Evolutionary conservation across 2,329 filamentous ascomycete genomes (phyloP).

Genomic region (Scedosporium aurantiacum): DNA sequence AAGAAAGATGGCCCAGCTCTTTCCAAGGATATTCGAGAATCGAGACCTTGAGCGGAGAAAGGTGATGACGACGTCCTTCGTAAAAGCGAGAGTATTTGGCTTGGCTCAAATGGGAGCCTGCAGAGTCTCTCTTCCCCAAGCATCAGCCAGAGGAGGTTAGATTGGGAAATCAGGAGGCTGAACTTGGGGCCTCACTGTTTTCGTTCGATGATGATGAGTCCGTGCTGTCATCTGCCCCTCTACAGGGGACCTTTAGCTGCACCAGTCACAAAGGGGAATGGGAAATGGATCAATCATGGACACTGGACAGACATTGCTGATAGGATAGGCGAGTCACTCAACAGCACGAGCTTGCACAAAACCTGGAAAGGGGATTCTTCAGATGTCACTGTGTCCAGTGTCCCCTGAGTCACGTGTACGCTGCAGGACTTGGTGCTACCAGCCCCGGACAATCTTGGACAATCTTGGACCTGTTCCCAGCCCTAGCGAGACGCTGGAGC

Average conservation of each 20-base stretch:
- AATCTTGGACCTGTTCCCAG: too few relatives aligned
- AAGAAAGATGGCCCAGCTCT: not conserved
- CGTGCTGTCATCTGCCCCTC: not conserved
- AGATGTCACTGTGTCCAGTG: not conserved
- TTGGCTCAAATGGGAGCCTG: not conserved
- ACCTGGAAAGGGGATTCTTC: not conserved
- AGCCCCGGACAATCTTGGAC: too few relatives aligned
- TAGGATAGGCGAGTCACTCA: not conserved
- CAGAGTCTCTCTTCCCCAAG: not conserved
- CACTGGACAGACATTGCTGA: not conserved
- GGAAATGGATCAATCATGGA: not conserved
- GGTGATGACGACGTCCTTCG: not conserved
- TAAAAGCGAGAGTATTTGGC: not conserved
- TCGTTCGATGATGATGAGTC: not conserved
- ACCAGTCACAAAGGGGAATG: not conserved
- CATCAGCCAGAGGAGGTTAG: not conserved
- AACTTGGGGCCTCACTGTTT: not conserved
- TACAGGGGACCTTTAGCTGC: not conserved
- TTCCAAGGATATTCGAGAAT: not conserved
- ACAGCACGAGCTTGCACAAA: not conserved
- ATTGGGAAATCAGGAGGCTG: slow-evolving; percentile 4
- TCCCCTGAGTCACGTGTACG: not conserved
- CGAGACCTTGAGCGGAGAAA: not conserved
- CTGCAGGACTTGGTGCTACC: too few relatives aligned
- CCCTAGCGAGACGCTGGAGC: too few relatives aligned